Evolutionary conservation across 306 rosid species (phyloP).

Genomic region (Prunus mongolica): DNA sequence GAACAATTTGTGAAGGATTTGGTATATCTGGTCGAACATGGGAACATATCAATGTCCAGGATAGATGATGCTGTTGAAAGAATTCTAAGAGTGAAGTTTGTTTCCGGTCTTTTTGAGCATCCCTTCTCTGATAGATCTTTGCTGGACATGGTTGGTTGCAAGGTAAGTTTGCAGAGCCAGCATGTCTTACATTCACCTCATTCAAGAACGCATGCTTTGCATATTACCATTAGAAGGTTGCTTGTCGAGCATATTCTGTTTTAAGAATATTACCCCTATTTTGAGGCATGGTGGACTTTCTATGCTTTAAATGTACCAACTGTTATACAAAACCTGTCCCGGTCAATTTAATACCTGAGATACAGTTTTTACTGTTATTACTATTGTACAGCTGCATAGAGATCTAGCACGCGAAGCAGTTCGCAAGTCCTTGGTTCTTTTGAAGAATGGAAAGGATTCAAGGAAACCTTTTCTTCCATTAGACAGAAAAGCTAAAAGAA

Average conservation of each 20-base stretch:
- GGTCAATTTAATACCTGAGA: constrained; percentile 2
- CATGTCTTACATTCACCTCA: constrained; percentile 7
- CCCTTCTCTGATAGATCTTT: constrained; percentile 64
- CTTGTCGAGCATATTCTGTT: neutral
- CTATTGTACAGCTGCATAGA: constrained; percentile 59
- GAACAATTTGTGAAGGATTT: constrained; percentile 48
- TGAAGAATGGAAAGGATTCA: constrained; percentile 72
- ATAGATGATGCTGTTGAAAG: constrained; percentile 82
- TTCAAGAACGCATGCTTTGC: neutral
- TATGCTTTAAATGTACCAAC: neutral
- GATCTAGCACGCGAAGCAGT: constrained; percentile 86
- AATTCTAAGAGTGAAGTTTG: constrained; percentile 81
- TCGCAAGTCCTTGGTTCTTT: constrained; percentile 77
- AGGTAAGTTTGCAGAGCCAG: constrained; percentile 37
- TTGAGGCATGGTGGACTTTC: neutral
- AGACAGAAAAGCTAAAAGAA: constrained; percentile 56
- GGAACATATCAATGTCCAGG: constrained; percentile 58
- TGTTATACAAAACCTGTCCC: neutral
- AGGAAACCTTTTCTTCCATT: constrained; percentile 75
- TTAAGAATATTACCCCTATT: neutral
- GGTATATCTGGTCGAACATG: constrained; percentile 57
- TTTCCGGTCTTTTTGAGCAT: constrained; percentile 71
- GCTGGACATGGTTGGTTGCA: constrained; percentile 78
- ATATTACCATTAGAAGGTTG: constrained; percentile 1
- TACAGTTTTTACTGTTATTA: neutral